Percentiles rank a stretch among this genome's conserved stretches.
Evolutionary conservation across 495 filamentous ascomycete species (phyloP).

Genomic region (Lophiostoma macrostomum): DNA sequence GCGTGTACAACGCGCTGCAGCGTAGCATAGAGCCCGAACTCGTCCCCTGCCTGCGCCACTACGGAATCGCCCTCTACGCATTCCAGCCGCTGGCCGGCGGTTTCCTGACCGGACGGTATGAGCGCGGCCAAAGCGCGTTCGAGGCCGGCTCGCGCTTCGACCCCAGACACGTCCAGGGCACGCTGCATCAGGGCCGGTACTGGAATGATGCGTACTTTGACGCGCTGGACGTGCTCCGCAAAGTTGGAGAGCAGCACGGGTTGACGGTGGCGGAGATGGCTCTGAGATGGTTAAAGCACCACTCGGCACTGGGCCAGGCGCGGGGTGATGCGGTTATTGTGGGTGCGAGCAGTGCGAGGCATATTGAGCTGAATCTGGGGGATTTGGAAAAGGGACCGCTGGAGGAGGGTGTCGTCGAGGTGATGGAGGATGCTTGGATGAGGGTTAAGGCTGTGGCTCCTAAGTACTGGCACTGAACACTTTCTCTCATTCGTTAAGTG

Average conservation of each 20-base stretch:
- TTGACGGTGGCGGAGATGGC: constrained; percentile 48
- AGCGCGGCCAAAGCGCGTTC: constrained; percentile 36
- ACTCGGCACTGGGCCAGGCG: constrained; percentile 43
- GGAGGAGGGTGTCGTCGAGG: constrained; percentile 39
- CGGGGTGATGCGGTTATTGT: constrained; percentile 46
- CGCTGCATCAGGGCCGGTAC: constrained; percentile 44
- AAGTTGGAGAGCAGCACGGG: constrained; percentile 45
- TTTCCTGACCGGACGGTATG: constrained; percentile 46
- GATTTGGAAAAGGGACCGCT: constrained; percentile 45
- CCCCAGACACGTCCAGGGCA: constrained; percentile 43
- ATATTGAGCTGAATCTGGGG: constrained; percentile 39
- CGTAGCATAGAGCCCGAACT: constrained; percentile 51
- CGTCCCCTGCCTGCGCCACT: constrained; percentile 52
- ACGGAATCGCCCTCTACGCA: constrained; percentile 51
- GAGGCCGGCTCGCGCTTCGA: constrained; percentile 48
- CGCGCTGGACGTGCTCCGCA: constrained; percentile 47
- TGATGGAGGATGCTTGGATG: constrained; percentile 25
- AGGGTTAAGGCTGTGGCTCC: constrained; percentile 10
- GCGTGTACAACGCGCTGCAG: constrained; percentile 63
- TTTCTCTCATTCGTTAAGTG: no score
- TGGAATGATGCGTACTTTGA: constrained; percentile 50
- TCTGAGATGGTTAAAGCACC: constrained; percentile 50
- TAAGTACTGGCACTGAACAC: no score
- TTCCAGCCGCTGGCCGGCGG: constrained; percentile 56
- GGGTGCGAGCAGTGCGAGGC: constrained; percentile 42